A percentile compares a stretch with the other conserved stretches of the same genome.
Evolutionary conservation across 2,329 filamentous ascomycete species (phyloP).

Genomic region (Sclerotinia subarctica): DNA sequence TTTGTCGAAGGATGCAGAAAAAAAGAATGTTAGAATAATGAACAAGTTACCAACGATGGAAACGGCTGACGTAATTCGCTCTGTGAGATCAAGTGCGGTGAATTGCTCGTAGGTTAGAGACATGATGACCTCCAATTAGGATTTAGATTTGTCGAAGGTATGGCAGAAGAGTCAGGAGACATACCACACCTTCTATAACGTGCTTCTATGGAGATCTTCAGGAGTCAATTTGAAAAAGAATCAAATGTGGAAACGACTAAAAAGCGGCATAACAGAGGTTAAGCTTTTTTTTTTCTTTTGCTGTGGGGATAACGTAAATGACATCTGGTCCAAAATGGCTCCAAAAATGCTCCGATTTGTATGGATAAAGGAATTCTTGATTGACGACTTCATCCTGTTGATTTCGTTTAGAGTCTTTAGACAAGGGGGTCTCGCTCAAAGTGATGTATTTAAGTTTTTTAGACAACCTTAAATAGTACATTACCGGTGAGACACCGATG

Average conservation of each 20-base stretch:
- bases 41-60: conserved; percentile 52
- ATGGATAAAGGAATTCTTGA: not conserved
- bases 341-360: not conserved
- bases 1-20: conserved; percentile 50
- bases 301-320: conserved; percentile 6
- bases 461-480: not conserved
- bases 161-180: not conserved
- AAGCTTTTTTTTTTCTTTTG: conserved; percentile 1
- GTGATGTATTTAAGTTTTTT: not conserved
- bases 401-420: not conserved
- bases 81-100: not conserved
- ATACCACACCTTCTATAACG: conserved; percentile 10
- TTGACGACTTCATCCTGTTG: not conserved
- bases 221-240: not conserved
- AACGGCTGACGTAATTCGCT: conserved; percentile 45
- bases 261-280: not conserved
- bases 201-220: conserved; percentile 14
- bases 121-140: conserved; percentile 1
- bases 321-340: not conserved
- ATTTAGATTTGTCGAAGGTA: not conserved
- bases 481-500: not conserved
- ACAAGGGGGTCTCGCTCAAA: not conserved
- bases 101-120: conserved; percentile 20
- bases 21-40: conserved; percentile 51
- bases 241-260: not conserved